Evolutionary conservation across 1,284 basidiomycete species (phyloP), one percentile per base, ranked within the genome.

Genomic region (Cerioporus squamosus): DNA sequence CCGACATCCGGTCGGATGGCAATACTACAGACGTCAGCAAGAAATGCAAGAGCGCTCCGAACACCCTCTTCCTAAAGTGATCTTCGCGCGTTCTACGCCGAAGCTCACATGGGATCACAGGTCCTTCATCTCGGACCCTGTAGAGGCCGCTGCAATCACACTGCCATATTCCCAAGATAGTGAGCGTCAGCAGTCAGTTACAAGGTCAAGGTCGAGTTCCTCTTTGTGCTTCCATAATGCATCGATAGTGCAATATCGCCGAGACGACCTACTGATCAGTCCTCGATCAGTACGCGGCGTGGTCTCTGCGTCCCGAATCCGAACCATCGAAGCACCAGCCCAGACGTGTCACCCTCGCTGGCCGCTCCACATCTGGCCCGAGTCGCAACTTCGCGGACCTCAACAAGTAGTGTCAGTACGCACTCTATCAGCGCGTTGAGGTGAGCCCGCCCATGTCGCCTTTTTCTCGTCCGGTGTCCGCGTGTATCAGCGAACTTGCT

Each of bases 121-220:
- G 59, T 59, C 56, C 51, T 55, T 57, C 59, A 64, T 64, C 50
- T 64, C 62, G 62, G 62, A 64, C 53, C 62, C 61, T 64, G 23
- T 59, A 51, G 44, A 47, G 51, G 44, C 52, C 47, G 51, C 36
- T 51, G 51, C 47, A 43, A 38, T 57, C 54, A 54, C 61, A 56
- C 54, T 49, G 44, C 52, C 49, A 59, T 55, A 48, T 47, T 51
- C 40, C 55, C 23, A 46, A 55, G 59, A 61, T 60, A 59, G 54
- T 55, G 52, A 46, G 50, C 44, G 38, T 33, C 38, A n/a, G n/a
- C 39, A 9, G 33, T 17, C 39, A 26, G 49, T 50, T 50, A n/a
- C n/a, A n/a, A n/a, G 43, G 15, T 46, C 24, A 40, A 45, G 22
- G 20, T 53, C 42, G 60, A 53, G 61, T 60, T 60, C 55, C 53